phyloP scores from a whole-genome alignment of 2,329 filamentous ascomycete genomes.

The Neopestalotiopsis clavispora region DNA sequence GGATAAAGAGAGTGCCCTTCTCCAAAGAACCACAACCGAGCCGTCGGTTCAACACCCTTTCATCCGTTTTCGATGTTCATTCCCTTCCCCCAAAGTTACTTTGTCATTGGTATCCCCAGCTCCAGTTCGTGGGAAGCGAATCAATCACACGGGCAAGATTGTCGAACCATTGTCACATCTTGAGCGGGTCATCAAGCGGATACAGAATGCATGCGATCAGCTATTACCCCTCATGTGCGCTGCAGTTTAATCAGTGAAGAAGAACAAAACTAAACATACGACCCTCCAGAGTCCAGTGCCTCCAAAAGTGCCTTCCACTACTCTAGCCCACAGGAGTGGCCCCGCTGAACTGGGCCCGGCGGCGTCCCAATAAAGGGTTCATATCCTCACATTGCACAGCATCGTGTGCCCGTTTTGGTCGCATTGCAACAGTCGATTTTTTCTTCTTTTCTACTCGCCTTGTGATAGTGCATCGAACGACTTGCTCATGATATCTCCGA shows the following conservation, averaged over 20 bases:
- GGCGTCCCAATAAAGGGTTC: not conserved
- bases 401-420: not conserved
- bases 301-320: not conserved
- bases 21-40: not conserved
- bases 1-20: constrained; percentile 6
- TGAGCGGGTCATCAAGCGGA: not conserved
- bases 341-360: not conserved
- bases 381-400: not conserved
- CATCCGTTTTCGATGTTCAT: not conserved
- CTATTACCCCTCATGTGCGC: not conserved
- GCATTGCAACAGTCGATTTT: not conserved
- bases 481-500: not conserved
- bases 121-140: not conserved
- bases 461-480: not conserved
- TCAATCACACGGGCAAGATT: not conserved
- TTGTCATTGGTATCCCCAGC: not conserved
- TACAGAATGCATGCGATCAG: not conserved
- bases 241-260: not conserved
- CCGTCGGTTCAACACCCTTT: not conserved
- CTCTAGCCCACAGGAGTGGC: not conserved
- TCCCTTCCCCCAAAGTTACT: not conserved
- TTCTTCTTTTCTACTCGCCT: not conserved
- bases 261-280: not conserved
- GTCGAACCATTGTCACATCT: constrained; percentile 2
- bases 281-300: not conserved